Evolutionary conservation across 768 basidiomycete species (phyloP).

Genomic region (Psilocybe azurescens): DNA sequence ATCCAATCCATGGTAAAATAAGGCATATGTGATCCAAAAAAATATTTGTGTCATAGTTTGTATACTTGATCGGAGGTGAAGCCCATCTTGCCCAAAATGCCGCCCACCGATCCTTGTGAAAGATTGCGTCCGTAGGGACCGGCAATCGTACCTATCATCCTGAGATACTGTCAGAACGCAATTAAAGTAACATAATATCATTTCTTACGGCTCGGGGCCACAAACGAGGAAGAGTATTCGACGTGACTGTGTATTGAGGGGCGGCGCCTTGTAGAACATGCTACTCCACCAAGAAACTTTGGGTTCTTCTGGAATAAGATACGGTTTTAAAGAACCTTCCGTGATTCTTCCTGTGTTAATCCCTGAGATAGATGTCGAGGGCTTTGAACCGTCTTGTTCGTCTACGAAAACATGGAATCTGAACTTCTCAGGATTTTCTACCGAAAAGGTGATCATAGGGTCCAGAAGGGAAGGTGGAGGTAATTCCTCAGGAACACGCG

Average conservation of each 20-base stretch:
- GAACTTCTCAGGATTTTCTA: conserved; percentile 59
- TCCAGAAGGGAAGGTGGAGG: conserved; percentile 70
- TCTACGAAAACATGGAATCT: conserved; percentile 70
- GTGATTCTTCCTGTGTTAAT: conserved; percentile 60
- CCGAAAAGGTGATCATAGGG: conserved; percentile 53
- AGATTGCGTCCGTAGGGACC: conserved; percentile 79
- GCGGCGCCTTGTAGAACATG: conserved; percentile 28
- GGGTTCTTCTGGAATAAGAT: conserved; percentile 35
- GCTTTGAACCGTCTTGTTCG: conserved; percentile 34
- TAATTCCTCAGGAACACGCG: conserved; percentile 61
- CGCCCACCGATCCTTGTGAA: conserved; percentile 76
- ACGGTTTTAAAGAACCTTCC: conserved; percentile 49
- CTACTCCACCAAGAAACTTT: conserved; percentile 41
- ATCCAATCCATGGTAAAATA: neutral
- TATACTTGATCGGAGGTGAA: conserved; percentile 66
- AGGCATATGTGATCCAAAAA: neutral
- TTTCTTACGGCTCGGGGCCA: conserved; percentile 80
- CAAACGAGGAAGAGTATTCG: conserved; percentile 76
- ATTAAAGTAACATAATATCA: conserved; percentile 5
- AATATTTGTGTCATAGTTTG: conserved; percentile 53
- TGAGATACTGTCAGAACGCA: conserved; percentile 31
- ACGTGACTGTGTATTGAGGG: conserved; percentile 26
- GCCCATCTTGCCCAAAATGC: conserved; percentile 68
- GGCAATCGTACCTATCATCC: conserved; percentile 78
- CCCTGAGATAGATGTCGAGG: conserved; percentile 21